Evolutionary conservation across 2,329 filamentous ascomycete genomes (phyloP).

Genomic region (Scytalidium sp.): DNA sequence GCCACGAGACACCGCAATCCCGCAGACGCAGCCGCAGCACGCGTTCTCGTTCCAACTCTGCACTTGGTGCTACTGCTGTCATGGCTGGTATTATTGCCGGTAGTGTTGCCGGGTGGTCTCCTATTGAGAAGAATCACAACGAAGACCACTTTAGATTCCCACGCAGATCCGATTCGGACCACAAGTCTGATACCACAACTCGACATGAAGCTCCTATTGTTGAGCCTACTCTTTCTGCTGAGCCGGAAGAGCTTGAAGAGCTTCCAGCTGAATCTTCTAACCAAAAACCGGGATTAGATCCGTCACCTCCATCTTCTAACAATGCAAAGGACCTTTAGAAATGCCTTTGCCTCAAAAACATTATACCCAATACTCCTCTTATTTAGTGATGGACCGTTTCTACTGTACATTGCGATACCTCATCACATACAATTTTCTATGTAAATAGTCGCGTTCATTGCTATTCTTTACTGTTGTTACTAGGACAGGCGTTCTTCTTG

Average conservation of each 20-base stretch:
- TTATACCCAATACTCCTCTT: background rate
- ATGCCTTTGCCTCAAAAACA: too few species aligned
- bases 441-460: background rate
- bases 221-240: background rate
- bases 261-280: background rate
- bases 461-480: background rate
- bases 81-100: slow-evolving; percentile 84
- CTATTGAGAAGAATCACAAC: slow-evolving; percentile 55
- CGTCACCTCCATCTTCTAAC: background rate
- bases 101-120: slow-evolving; percentile 74
- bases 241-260: background rate
- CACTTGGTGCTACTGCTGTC: slow-evolving; percentile 70
- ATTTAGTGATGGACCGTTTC: background rate
- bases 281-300: background rate
- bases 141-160: slow-evolving; percentile 26
- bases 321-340: background rate
- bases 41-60: slow-evolving; percentile 62
- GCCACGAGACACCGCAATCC: slow-evolving; percentile 53
- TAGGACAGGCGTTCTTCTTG: background rate
- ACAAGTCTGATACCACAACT: slow-evolving; percentile 7
- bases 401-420: background rate
- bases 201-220: slow-evolving; percentile 15
- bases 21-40: slow-evolving; percentile 66
- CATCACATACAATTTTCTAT: background rate
- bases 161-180: slow-evolving; percentile 8